Base-by-base conservation (phyloP, 2,329 filamentous ascomycete genomes). In the Colletotrichum sp. region DNA sequence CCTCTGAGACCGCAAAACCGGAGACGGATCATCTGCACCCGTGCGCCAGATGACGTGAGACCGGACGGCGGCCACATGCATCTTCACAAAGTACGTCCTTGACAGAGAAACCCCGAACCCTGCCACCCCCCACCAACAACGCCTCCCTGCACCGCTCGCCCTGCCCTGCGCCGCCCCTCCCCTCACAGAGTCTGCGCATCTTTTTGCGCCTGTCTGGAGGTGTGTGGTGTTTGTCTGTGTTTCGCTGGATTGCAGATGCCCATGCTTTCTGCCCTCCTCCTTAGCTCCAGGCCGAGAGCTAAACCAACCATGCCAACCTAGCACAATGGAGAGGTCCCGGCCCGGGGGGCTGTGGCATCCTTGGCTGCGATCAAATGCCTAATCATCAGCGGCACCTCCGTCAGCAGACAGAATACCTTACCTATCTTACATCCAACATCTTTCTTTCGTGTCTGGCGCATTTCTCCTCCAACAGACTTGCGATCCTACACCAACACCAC, bases 41-140 rank as follows among this genome's bases (percentile, higher is more conserved):
- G 72, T 64, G 55, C 69, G 72, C 69, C n/a, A 44, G 69, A 75
- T 75, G 73, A 75, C 73, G 69, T 75, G 69, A 75, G 73, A 72
- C 32, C 16, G 26, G 28, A 62, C 30, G 18, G n/a, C n/a, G n/a
- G n/a, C n/a, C n/a, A n/a, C n/a, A n/a, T n/a, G n/a, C n/a, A n/a
- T n/a, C n/a, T n/a, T n/a, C n/a, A n/a, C n/a, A n/a, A n/a, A n/a
- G n/a, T n/a, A n/a, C n/a, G n/a, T n/a, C n/a, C n/a, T n/a, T n/a
- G n/a, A n/a, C n/a, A n/a, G n/a, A n/a, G 16, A 62, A 28, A 57
- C 69, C 30, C 69, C 13, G 57, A 28, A 30, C 26, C 63, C 63
- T 28, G 32, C 16, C 62, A 32, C 60, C 66, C 28, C 34, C 36
- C 18, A 21, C 60, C 18, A 15, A 21, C 44, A 8, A 28, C 65